A percentile compares a stretch with the other conserved stretches of the same genome.
Evolutionary conservation across 805 yeast genomes (phyloP).

Genomic region (Candida qinlingensis): DNA sequence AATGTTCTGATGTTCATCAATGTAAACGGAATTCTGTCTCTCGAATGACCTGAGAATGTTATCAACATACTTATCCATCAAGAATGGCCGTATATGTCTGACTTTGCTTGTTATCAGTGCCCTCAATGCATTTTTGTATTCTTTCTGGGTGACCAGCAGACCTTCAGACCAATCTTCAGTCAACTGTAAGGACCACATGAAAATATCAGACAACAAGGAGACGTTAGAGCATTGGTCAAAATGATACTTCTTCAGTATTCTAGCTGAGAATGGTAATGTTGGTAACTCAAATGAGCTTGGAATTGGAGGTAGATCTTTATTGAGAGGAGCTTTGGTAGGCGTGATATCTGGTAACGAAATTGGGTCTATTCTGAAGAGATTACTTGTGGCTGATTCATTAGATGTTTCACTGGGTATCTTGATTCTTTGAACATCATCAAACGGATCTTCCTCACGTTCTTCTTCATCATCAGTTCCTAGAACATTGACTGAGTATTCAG

Average conservation of each 20-base stretch:
- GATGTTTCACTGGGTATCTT: conserved; percentile 5
- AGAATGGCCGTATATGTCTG: conserved; percentile 43
- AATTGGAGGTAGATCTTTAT: conserved; percentile 33
- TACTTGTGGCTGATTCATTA: conserved; percentile 1
- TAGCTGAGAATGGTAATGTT: conserved; percentile 50
- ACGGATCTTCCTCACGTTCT: conserved; percentile 1
- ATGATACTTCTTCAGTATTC: conserved; percentile 42
- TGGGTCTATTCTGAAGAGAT: conserved; percentile 6
- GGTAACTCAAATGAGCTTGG: conserved; percentile 42
- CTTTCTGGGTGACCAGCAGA: conserved; percentile 41
- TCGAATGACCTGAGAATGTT: conserved; percentile 40
- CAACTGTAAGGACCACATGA: conserved; percentile 47
- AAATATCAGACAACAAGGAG: conserved; percentile 43
- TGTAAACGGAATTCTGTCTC: conserved; percentile 36
- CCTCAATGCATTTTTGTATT: conserved; percentile 49
- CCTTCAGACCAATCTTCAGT: conserved; percentile 50
- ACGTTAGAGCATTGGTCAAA: conserved; percentile 42
- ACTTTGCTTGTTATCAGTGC: conserved; percentile 45
- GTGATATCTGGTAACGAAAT: conserved; percentile 10
- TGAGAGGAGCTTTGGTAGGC: neutral
- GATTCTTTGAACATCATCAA: neutral
- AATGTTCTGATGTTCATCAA: conserved; percentile 28
- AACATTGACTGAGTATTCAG: conserved; percentile 20
- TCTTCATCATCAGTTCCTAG: conserved; percentile 9
- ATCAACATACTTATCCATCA: conserved; percentile 46